Percentiles rank a stretch among this genome's conserved stretches.
These are phyloP conservation scores for Phlyctochytrium arcticum DNA, from an alignment of 192 early-diverging fungal genomes.

Conservation along the genomic window DNA sequence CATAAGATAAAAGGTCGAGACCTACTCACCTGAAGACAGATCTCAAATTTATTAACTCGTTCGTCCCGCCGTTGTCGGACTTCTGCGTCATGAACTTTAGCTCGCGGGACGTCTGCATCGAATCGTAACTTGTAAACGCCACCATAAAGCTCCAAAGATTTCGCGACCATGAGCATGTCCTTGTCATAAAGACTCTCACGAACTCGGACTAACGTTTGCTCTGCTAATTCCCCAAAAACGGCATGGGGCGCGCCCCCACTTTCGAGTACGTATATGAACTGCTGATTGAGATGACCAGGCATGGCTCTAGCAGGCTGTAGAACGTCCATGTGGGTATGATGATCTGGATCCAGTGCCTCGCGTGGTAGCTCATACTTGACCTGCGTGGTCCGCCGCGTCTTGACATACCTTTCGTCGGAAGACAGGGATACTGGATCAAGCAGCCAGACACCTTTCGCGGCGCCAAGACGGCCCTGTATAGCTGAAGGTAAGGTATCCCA, in stretches of 20 bases:
- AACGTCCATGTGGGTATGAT: background rate
- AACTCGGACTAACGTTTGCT: background rate
- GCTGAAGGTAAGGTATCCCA: background rate
- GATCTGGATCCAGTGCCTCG: background rate
- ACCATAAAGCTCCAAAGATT: no score
- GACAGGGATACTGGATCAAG: background rate
- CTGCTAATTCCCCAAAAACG: background rate
- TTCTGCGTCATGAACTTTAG: background rate
- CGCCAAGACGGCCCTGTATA: conserved; percentile 10
- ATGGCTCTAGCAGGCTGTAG: background rate
- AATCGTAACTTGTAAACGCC: background rate
- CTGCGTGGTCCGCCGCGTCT: background rate
- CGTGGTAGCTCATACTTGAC: background rate
- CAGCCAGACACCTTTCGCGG: conserved; percentile 7
- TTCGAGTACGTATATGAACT: conserved; percentile 5
- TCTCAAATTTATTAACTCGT: background rate
- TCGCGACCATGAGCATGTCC: background rate
- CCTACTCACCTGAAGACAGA: background rate
- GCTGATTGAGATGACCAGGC: conserved; percentile 7
- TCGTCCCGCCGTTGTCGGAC: background rate
- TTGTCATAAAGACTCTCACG: background rate
- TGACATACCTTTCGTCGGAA: background rate
- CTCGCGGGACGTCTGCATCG: background rate
- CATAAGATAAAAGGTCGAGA: background rate
- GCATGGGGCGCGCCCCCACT: background rate